Base-by-base conservation (phyloP, 2,329 filamentous ascomycete genomes). In the Ophiostoma sp. region DNA sequence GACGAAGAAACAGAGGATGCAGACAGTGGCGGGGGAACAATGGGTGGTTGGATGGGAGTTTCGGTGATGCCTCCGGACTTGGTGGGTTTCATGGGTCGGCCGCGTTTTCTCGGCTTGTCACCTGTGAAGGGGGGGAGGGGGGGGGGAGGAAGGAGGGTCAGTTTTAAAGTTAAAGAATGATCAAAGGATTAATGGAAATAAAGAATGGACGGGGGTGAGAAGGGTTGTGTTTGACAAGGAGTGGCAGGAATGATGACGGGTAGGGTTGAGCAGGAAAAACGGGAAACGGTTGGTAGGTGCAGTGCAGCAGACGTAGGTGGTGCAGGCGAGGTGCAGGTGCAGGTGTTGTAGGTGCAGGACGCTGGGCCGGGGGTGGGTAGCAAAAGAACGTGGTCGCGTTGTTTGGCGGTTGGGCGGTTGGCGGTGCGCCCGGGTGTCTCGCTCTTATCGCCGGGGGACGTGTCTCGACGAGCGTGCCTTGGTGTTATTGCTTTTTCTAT, bases 51-150 rank as follows among this genome's bases (percentile, higher is more conserved):
- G 72, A 79, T 83, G 72, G 87, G 81, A 74, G 83, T 84, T 74
- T 89, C 87, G 74, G 83, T 79, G 72, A 84, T 79, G 76, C 76
- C 79, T 71, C 81, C 83, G 73, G 81, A 74, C 78, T 83, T 82
- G 71, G 82, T 76, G 38, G 69, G 66, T 81, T 89, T 89, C 79
- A 88, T 86, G 72, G 84, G 83, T 79, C 85, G 85, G 74, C 82
- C 84, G 79, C 85, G 82, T 77, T 88, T 88, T 76, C 81, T 81
- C 60, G 82, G 80, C 72, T 82, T 81, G 72, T 81, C 78, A 47
- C 63, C 49, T 63, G 14, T 60, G 18, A 38, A 62, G 55, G 27
- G 55, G 40, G 60, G 60, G 47, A 18, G 7, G 38, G 58, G 58
- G 58, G 38, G 16, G 58, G 14, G 16, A 41, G 58, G 14, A 55